Base-by-base conservation (phyloP, 371 early-diverging fungal species). In the Apophysomyces elegans region DNA sequence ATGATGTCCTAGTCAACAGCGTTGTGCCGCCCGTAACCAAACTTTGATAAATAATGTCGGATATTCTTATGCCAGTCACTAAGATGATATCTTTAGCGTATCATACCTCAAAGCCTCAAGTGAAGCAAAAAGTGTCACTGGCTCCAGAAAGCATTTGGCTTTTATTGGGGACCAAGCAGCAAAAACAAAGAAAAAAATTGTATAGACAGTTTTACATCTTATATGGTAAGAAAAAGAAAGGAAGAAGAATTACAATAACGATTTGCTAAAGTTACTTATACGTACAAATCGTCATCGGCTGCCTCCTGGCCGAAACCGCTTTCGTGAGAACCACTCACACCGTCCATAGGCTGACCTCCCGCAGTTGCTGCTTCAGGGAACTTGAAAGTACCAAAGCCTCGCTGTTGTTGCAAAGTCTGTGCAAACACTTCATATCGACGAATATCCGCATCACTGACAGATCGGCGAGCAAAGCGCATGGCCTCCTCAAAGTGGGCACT, bases 361-460 rank as follows among this genome's bases (percentile, higher is more conserved):
- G 81, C 86, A 58, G 81, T 26, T 71, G 87, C 88, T 37, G 87
- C 89, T 73, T 91, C 92, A 59, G 98, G 96, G 93, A 97, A 97
- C 87, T 94, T 96, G 88, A 97, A 97, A 38, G 79, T 79, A 63
- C 93, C 95, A 77, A 95, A 90, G 57, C 98, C 98, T 57, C 94
- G 92, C 41, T 93, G 84, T 77, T 95, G 95, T 78, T 97, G 97
- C 80, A 97, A 80, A 80, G 93, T 97, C 73, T 96, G 96, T 37
- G 99, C 95, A 92, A 99, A 99, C 91, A 98, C 95, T 83, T 99
- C 99, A 82, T 99, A 99, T 76, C 93, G 91, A 69, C 98, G 96
- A 68, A 99, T 93, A 72, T 99, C 99, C 64, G 91, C 93, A 79
- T 99, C 96, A 64, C 91, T 91, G 13, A 99, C 99, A 18, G 96